Base-by-base conservation (phyloP, 176 grass and related monocot genomes). In the Triticum urartu region DNA sequence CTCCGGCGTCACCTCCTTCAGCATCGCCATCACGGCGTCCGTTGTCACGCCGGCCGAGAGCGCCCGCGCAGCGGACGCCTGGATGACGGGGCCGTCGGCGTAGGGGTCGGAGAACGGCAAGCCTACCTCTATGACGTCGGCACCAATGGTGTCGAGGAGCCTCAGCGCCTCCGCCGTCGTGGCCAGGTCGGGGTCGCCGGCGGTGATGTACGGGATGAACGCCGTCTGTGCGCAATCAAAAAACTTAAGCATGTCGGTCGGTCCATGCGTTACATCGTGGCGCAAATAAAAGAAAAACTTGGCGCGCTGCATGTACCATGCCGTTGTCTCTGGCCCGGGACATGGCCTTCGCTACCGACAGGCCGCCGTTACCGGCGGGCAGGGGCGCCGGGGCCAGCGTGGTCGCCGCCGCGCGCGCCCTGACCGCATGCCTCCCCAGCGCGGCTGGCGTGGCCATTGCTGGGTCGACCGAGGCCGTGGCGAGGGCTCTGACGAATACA, bases 41-140 rank as follows among this genome's bases (percentile, higher is more conserved):
- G 61, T 60, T 10, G 84, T 90, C 1, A 52, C 61, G 78, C 93
- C 93, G 72, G 78, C 78, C 50, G 91, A 86, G 58, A 90, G 72
- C 17, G 95, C 95, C 21, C 93, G 87, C 18, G 89, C 88, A 34
- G 83, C 63, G 75, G 95, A 94, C 14, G 91, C 91, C 84, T 93
- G 91, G 71, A 98, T 95, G 74, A 93, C 89, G 0, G 91, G 73
- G 20, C 95, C 95, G 36, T 98, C 95, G 28, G 80, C 78, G 61
- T 87, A 87, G 43, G 95, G 95, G 80, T 98, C 91, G 12, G 93
- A 93, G 85, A 89, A 98, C 0, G 95, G 95, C 45, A 98, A 4
- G 61, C 95, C 95, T 35, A 98, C 89, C 92, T 98, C 95, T 67
- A 98, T 95, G 85, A 95, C 79, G 45, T 95, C 93, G 14, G 93